A percentile compares a stretch with the other conserved stretches of the same genome.
phyloP scores from a whole-genome alignment of 2,329 filamentous ascomycete genomes.

The Gnomoniopsis sp. region DNA sequence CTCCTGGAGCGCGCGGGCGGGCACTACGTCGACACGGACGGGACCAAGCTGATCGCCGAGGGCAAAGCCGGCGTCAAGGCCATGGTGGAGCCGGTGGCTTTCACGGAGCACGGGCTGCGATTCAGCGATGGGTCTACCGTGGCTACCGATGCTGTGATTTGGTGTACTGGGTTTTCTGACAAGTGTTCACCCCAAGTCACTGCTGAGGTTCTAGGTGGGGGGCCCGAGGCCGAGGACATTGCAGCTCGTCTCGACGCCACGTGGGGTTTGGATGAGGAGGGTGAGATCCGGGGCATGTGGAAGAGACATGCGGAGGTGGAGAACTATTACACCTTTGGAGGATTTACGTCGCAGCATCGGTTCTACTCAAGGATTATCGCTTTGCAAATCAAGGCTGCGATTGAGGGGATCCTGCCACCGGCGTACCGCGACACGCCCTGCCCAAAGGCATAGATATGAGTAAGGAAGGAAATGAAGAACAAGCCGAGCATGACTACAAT shows the following conservation, averaged over 20 bases:
- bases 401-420: constrained; percentile 31
- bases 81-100: constrained; percentile 28
- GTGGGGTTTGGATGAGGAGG: constrained; percentile 38
- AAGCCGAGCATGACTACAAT: too few relatives aligned
- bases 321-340: constrained; percentile 34
- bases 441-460: neutral
- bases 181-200: constrained; percentile 26
- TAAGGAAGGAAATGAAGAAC: too few relatives aligned
- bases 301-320: constrained; percentile 30
- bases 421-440: constrained; percentile 26
- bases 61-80: constrained; percentile 29
- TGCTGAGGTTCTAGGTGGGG: constrained; percentile 27
- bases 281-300: constrained; percentile 38
- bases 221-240: constrained; percentile 23
- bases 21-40: constrained; percentile 37
- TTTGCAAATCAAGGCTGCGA: constrained; percentile 32
- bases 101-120: constrained; percentile 27
- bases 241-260: constrained; percentile 32
- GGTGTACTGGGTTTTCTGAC: constrained; percentile 37
- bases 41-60: constrained; percentile 28
- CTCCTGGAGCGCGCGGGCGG: constrained; percentile 34
- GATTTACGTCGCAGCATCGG: constrained; percentile 29
- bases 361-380: constrained; percentile 30
- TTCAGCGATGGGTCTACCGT: constrained; percentile 31
- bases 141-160: constrained; percentile 34